Evolutionary conservation across 1,284 basidiomycete genomes (phyloP), one percentile per base, ranked within the genome.

Genomic region (Puccinia brachypodii): DNA sequence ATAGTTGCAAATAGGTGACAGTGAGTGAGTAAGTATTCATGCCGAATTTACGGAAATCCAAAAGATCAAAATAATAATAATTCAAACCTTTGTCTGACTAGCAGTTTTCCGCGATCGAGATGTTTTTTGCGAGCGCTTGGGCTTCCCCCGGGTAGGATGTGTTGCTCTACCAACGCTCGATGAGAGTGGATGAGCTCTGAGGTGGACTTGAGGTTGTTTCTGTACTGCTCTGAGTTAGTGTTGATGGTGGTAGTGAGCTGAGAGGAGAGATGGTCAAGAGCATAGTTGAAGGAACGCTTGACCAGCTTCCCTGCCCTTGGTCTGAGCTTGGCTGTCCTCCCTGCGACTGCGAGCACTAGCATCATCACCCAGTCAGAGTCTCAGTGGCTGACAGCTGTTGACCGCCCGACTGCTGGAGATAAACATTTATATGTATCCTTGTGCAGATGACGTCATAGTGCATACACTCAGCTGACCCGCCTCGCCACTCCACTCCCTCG

Each of bases 41-140:
- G 84, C 38, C 62, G 82, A 33, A 25, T 22, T 66, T 22, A 31
- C n/a, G 4, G 4, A 25, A 14, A 31, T 22, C 33, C 19, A 38
- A 33, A 66, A 25, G 60, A 64, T 64, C 9, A 16, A 33, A 14
- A 58, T 38, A 25, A 22, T 2, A 16, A 47, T 36, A 3, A 11
- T 40, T 14, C n/a, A 44, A 60, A 75, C 94, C 94, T 89, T 88
- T 96, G 94, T 84, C 95, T 89, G 42, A 93, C 93, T n/a, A 94
- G 87, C 85, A 92, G 91, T 89, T 96, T 96, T 9, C 93, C 93
- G 84, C 91, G 91, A 82, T 89, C 91, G 84, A 90, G 88, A 90
- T 94, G 93, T 80, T 92, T 90, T 85, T 93, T 91, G 72, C 91
- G 89, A 53, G 93, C 92, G 86, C 92, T 93, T 62, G 88, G 83